A percentile compares a stretch with the other conserved stretches of the same genome.
phyloP scores from a whole-genome alignment of 2,329 filamentous ascomycete species.

The Aspergillus spinulosporus region DNA sequence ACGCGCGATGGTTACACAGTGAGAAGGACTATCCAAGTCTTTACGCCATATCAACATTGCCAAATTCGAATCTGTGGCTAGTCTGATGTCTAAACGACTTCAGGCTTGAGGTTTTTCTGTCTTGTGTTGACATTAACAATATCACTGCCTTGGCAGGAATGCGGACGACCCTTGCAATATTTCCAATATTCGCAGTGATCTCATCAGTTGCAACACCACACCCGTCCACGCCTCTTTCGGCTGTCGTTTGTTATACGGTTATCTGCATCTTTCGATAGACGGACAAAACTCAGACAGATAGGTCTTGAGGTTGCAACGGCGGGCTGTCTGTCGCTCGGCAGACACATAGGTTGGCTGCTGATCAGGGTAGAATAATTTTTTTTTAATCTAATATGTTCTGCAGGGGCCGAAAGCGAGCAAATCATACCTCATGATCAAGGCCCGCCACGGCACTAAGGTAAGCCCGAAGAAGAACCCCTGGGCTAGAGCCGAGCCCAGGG shows the following conservation, averaged over 20 bases:
- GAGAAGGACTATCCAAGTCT: neutral
- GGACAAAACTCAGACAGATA: neutral
- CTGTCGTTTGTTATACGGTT: too few relatives aligned
- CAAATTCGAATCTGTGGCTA: too few relatives aligned
- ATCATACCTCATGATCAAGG: neutral
- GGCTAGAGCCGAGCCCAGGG: neutral
- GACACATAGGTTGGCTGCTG: neutral
- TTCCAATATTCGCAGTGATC: too few relatives aligned
- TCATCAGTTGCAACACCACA: too few relatives aligned
- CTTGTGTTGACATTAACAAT: too few relatives aligned
- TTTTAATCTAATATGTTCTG: neutral
- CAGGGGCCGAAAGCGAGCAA: neutral
- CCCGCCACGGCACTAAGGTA: constrained; percentile 1
- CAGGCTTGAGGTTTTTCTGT: too few relatives aligned
- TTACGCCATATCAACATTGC: neutral
- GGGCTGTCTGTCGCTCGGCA: neutral
- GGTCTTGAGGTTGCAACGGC: constrained; percentile 1
- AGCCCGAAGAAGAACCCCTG: neutral
- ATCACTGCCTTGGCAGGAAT: too few relatives aligned
- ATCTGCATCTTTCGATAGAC: too few relatives aligned
- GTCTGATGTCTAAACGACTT: too few relatives aligned
- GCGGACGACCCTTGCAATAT: too few relatives aligned
- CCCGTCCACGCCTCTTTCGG: neutral
- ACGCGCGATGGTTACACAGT: neutral
- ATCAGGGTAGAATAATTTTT: neutral